Evolutionary conservation across 768 basidiomycete genomes (phyloP).

Genomic region (Auriculariales sp.): DNA sequence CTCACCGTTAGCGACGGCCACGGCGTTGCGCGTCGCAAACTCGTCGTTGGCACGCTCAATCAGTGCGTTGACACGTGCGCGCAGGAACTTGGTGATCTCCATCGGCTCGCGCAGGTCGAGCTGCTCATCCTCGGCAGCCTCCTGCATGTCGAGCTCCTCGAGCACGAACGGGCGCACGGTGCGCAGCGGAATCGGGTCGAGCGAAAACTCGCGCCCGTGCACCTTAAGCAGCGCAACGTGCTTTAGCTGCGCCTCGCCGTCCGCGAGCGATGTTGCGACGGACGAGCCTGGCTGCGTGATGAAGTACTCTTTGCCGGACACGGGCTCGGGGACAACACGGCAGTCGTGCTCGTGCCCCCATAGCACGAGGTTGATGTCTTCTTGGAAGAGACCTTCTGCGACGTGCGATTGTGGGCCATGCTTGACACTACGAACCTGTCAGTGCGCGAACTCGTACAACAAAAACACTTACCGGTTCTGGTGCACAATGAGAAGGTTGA

Average conservation of each 20-base stretch:
- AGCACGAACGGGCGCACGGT: conserved; percentile 92
- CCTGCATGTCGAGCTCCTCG: conserved; percentile 61
- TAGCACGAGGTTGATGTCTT: conserved; percentile 80
- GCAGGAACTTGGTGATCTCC: conserved; percentile 69
- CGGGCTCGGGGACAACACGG: conserved; percentile 76
- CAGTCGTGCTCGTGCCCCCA: conserved; percentile 99
- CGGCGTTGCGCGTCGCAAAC: conserved; percentile 63
- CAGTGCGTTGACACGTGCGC: conserved; percentile 51
- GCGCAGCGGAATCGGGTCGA: conserved; percentile 75
- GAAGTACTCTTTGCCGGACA: conserved; percentile 81
- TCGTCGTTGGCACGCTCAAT: conserved; percentile 63
- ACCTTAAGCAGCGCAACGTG: conserved; percentile 85
- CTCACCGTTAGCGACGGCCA: conserved; percentile 46
- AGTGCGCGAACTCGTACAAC: background rate
- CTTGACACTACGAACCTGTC: conserved; percentile 46
- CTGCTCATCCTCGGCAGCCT: conserved; percentile 62
- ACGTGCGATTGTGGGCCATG: conserved; percentile 92
- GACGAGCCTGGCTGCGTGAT: conserved; percentile 93
- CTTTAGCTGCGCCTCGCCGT: conserved; percentile 90
- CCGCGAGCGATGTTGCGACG: conserved; percentile 85
- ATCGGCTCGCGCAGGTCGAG: conserved; percentile 71
- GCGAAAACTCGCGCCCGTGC: conserved; percentile 73
- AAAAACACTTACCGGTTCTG: conserved; percentile 71
- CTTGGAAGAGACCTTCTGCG: conserved; percentile 95
- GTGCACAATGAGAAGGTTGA: conserved; percentile 85